These are phyloP conservation scores for Suillus placidus DNA, from an alignment of 768 basidiomycete species.

Conservation along the genomic window DNA sequence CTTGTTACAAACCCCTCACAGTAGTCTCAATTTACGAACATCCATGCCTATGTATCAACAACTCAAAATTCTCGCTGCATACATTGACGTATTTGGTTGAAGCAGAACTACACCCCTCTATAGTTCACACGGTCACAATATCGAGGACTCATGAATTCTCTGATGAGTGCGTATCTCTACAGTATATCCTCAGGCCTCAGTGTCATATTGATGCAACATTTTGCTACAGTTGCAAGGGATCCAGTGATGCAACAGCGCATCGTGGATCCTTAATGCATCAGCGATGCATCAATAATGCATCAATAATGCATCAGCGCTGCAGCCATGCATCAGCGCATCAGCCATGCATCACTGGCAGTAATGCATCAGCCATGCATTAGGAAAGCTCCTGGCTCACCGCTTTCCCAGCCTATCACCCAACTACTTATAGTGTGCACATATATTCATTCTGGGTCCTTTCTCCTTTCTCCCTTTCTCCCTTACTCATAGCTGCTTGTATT, in stretches of 20 bases:
- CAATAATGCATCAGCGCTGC: no score
- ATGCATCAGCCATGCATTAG: background rate
- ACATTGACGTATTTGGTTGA: background rate
- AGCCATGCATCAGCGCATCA: background rate
- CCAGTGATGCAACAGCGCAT: background rate
- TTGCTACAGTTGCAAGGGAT: background rate
- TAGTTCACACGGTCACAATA: background rate
- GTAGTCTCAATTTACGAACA: background rate
- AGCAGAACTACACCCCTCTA: background rate
- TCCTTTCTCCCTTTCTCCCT: background rate
- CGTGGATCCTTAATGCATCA: background rate
- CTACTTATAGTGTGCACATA: background rate
- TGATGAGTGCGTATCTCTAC: no score
- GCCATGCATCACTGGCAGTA: no score
- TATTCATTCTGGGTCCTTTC: background rate
- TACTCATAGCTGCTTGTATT: background rate
- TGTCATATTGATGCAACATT: slow-evolving; percentile 9
- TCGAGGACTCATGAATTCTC: background rate
- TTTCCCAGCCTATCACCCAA: background rate
- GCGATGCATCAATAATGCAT: no score
- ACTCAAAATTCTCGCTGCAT: background rate
- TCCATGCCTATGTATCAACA: background rate
- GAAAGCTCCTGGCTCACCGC: background rate
- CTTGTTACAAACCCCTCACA: background rate
- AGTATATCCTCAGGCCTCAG: slow-evolving; percentile 19